These are phyloP conservation scores for Cyclanthera cordifolia DNA, from an alignment of 306 rosid genomes.

Conservation along the genomic window DNA sequence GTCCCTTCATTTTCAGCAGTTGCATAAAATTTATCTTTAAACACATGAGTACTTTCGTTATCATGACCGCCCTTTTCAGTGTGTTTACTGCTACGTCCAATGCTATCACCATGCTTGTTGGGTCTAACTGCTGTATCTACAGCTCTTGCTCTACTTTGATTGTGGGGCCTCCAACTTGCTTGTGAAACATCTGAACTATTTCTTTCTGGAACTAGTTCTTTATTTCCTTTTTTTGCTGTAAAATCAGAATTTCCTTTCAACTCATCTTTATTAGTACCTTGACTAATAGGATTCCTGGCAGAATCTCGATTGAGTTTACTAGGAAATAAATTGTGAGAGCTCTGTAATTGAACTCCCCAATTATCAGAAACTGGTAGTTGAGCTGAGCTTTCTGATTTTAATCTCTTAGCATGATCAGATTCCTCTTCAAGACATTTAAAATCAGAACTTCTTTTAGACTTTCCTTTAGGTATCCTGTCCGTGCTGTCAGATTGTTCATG, in stretches of 20 bases:
- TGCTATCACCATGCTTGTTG: constrained; percentile 38
- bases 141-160: constrained; percentile 38
- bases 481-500: constrained; percentile 59
- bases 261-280: constrained; percentile 37
- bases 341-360: constrained; percentile 34
- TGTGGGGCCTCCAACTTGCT: constrained; percentile 43
- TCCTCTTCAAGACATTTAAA: constrained; percentile 38
- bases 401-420: constrained; percentile 42
- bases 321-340: constrained; percentile 43
- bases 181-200: constrained; percentile 45
- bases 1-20: constrained; percentile 39
- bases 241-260: constrained; percentile 40
- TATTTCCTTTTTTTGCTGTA: constrained; percentile 46
- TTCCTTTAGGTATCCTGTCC: constrained; percentile 50
- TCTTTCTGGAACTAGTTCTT: constrained; percentile 40
- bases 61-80: constrained; percentile 41
- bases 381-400: constrained; percentile 31
- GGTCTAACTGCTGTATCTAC: constrained; percentile 41
- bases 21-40: constrained; percentile 40
- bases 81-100: constrained; percentile 40
- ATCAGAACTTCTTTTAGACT: constrained; percentile 49
- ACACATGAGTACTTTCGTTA: constrained; percentile 28
- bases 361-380: constrained; percentile 34
- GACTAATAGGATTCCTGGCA: constrained; percentile 31
- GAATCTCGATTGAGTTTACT: constrained; percentile 39